phyloP scores from a whole-genome alignment of 495 filamentous ascomycete genomes.

The Xylaria palmicola region DNA sequence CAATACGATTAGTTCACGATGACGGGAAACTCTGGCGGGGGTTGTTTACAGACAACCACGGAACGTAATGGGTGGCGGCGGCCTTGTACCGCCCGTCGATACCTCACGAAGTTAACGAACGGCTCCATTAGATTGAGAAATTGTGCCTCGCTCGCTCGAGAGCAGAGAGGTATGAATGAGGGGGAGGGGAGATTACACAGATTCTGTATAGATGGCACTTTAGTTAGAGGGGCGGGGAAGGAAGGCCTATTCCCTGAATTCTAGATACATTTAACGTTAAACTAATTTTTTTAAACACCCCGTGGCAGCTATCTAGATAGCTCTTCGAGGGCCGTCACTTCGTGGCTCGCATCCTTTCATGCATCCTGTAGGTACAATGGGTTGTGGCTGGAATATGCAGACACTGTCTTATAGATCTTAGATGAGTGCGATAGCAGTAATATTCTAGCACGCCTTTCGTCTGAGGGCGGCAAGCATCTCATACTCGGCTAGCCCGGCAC shows the following conservation, averaged over 20 bases:
- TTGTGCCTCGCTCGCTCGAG: too few species aligned
- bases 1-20: not conserved
- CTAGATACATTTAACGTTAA: too few species aligned
- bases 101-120: conserved; percentile 3
- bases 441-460: too few species aligned
- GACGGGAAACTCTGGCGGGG: not conserved
- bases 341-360: not conserved
- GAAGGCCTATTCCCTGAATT: not conserved
- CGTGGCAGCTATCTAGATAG: too few species aligned
- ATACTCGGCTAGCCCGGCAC: conserved; percentile 4
- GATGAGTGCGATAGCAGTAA: too few species aligned
- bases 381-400: not conserved
- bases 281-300: too few species aligned
- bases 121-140: not conserved
- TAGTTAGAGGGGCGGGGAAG: not conserved
- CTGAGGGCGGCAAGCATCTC: conserved; percentile 12
- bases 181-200: not conserved
- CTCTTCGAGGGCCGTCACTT: not conserved
- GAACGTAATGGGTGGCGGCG: not conserved
- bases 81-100: not conserved
- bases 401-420: too few species aligned
- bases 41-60: not conserved
- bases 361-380: too few species aligned
- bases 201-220: not conserved
- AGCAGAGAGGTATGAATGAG: too few species aligned